phyloP scores from a whole-genome alignment of 495 filamentous ascomycete genomes.

The Platismatia glauca region DNA sequence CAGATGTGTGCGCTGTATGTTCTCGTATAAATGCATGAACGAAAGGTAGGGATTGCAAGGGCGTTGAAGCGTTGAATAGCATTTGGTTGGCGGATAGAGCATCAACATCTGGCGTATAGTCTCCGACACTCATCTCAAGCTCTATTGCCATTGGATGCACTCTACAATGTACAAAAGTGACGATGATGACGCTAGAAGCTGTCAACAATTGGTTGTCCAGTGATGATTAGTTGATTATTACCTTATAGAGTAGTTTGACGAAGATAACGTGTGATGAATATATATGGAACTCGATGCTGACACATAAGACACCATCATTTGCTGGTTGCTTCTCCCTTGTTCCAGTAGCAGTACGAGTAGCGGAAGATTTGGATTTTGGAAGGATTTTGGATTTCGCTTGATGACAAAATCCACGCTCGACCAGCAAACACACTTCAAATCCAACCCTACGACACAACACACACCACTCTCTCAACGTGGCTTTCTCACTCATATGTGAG shows the following conservation, averaged over 20 bases:
- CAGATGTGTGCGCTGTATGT: constrained; percentile 53
- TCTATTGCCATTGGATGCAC: not conserved
- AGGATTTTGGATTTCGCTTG: constrained; percentile 12
- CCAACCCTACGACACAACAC: not conserved
- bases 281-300: not conserved
- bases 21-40: constrained; percentile 32
- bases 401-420: constrained; percentile 3
- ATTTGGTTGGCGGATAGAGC: not conserved
- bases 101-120: constrained; percentile 8
- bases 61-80: not conserved
- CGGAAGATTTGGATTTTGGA: not conserved
- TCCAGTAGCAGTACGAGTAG: too few relatives aligned
- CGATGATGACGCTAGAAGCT: not conserved
- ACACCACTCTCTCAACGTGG: constrained; percentile 36
- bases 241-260: not conserved
- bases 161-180: not conserved
- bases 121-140: not conserved
- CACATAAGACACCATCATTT: not conserved
- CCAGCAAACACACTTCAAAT: not conserved
- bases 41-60: not conserved
- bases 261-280: too few relatives aligned
- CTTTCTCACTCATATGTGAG: constrained; percentile 42
- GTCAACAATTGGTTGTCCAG: not conserved
- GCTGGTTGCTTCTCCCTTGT: not conserved
- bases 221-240: not conserved